Base-by-base conservation (phyloP, 176 grass and related monocot genomes). In the Hyparrhenia diplandra region DNA sequence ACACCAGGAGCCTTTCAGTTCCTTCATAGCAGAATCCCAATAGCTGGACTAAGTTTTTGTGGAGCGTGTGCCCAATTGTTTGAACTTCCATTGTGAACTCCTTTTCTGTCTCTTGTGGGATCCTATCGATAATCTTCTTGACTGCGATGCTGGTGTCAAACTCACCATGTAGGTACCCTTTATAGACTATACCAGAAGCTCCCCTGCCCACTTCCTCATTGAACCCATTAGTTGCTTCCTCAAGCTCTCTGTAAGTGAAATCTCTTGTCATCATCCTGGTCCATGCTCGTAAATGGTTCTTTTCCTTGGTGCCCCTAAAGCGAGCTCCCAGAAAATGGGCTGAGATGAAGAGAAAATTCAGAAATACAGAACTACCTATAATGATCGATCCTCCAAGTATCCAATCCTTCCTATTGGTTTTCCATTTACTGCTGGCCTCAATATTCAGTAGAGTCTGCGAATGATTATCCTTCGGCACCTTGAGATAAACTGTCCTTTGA, bases 11-110 rank as follows among this genome's bases (percentile, higher is more conserved):
- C 37, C 67, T 70, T 70, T 43, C 39, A 70, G 67, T 3, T 70
- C 67, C 67, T 70, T 70, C 67, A 16, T 70, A 45, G 39, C 67
- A 70, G 7, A 70, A 70, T 27, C 67, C 67, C 67, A 70, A 40
- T 3, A 70, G 39, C 39, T 27, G 67, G 67, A 70, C 23, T 43
- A 70, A 70, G 13, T 70, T 70, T 39, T 70, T 70, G 39, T 70
- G 67, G 12, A 70, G 67, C 4, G 67, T 70, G 39, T 70, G 67
- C 39, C 67, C 67, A 70, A 70, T 70, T 70, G 67, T 43, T 43
- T 70, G 21, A 43, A 70, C 39, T 45, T 70, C 67, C 39, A 70
- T 27, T 27, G 39, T 70, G 67, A 70, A 70, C 39, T 70, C 67
- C n/a, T 70, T 70, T 9, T 70, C 39, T 45, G 67, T 70, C 37